phyloP scores from a whole-genome alignment of 768 basidiomycete genomes.

The Cantharellus anzutake region DNA sequence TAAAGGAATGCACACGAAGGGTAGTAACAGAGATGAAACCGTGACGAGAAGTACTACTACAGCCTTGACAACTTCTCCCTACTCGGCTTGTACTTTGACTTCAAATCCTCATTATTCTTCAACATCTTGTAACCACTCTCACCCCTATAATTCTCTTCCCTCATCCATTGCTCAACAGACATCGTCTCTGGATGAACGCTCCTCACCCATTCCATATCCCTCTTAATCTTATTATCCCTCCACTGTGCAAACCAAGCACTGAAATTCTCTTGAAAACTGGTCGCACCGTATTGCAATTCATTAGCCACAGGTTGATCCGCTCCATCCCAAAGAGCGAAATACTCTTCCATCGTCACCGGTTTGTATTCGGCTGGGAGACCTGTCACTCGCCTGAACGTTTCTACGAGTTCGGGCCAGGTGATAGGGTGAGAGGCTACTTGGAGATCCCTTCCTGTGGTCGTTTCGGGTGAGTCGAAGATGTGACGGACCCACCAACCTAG shows the following conservation, averaged over 20 bases:
- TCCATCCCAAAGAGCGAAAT: conserved; percentile 16
- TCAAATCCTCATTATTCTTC: too few species aligned
- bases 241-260: conserved; percentile 27
- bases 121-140: not conserved
- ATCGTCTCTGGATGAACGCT: conserved; percentile 17
- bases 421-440: conserved; percentile 22
- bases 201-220: conserved; percentile 28
- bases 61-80: too few species aligned
- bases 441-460: conserved; percentile 21
- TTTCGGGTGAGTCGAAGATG: conserved; percentile 20
- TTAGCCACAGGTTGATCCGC: conserved; percentile 18
- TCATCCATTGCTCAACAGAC: conserved; percentile 26
- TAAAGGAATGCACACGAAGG: too few species aligned
- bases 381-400: conserved; percentile 22
- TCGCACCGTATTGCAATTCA: conserved; percentile 12
- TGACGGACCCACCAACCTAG: conserved; percentile 25
- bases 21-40: too few species aligned
- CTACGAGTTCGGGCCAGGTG: conserved; percentile 20
- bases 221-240: conserved; percentile 25
- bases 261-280: conserved; percentile 20
- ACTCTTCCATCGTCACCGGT: conserved; percentile 19
- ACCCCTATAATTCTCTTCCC: conserved; percentile 18
- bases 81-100: too few species aligned
- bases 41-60: too few species aligned
- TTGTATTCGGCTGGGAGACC: conserved; percentile 19